Evolutionary conservation across 306 rosid species (phyloP).

Genomic region (Begonia loranthoides): DNA sequence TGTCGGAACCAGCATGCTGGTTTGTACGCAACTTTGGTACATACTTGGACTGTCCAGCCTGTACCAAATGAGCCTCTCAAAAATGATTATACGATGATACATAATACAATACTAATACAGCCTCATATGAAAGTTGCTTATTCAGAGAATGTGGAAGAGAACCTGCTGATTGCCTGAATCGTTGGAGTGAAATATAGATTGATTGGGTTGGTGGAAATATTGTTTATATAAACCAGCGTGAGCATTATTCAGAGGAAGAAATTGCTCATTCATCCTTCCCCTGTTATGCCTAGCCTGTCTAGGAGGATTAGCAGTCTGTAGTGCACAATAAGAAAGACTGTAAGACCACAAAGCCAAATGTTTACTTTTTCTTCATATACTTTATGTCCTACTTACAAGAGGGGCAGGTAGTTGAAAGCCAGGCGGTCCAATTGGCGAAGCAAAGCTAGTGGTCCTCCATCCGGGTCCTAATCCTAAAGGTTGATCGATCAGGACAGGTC

Average conservation of each 20-base stretch:
- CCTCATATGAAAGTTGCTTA: not conserved
- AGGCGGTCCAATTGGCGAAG: slow-evolving; percentile 38
- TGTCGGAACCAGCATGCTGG: slow-evolving; percentile 18
- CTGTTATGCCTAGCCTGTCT: slow-evolving; percentile 61
- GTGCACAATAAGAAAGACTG: slow-evolving; percentile 7
- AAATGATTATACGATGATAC: no score
- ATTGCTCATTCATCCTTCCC: slow-evolving; percentile 56
- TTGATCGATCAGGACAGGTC: slow-evolving; percentile 47
- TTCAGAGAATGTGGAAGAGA: slow-evolving; percentile 2
- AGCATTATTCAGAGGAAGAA: slow-evolving; percentile 34
- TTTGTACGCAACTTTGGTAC: slow-evolving; percentile 2
- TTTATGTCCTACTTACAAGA: slow-evolving; percentile 26
- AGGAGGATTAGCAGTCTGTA: slow-evolving; percentile 43
- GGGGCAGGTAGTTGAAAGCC: slow-evolving; percentile 40
- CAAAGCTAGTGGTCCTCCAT: slow-evolving; percentile 52
- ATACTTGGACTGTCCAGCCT: slow-evolving; percentile 39
- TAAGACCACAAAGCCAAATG: no score
- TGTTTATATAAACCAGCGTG: slow-evolving; percentile 22
- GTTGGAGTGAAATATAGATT: slow-evolving; percentile 23
- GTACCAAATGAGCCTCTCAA: slow-evolving; percentile 19
- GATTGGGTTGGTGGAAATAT: slow-evolving; percentile 30
- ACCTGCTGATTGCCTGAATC: slow-evolving; percentile 62
- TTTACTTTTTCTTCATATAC: no score
- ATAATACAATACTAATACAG: no score
- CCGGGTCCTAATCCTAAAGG: slow-evolving; percentile 46